phyloP scores from a whole-genome alignment of 306 rosid genomes.

The Sechiopsis laciniata region DNA sequence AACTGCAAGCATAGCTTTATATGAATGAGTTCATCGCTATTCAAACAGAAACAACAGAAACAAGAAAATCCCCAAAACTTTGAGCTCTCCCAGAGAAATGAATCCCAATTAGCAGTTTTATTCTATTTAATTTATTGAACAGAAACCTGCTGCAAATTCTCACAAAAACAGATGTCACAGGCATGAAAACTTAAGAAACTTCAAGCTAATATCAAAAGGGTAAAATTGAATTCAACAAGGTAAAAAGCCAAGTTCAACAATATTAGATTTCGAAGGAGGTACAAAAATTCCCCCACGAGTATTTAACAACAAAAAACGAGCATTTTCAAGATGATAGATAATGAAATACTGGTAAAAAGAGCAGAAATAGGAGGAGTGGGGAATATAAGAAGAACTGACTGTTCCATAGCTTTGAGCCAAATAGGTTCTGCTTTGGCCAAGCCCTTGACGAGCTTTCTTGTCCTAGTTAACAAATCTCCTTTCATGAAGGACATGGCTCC shows the following conservation, averaged over 20 bases:
- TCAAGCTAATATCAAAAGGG: background rate
- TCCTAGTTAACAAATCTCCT: constrained; percentile 60
- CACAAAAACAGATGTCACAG: background rate
- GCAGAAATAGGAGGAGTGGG: no score
- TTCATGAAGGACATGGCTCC: constrained; percentile 64
- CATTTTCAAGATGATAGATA: no score
- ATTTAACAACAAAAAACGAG: no score
- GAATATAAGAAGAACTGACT: background rate
- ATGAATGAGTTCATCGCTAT: background rate
- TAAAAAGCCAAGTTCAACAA: no score
- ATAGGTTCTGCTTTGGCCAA: constrained; percentile 64
- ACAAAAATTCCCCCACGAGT: no score
- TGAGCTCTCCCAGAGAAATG: background rate
- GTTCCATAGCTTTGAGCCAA: no score
- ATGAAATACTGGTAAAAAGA: no score
- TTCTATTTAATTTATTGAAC: background rate
- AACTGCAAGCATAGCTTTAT: background rate
- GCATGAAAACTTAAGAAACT: background rate
- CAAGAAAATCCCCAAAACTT: background rate
- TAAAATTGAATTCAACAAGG: no score
- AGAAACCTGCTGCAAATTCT: background rate
- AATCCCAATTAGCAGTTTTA: background rate
- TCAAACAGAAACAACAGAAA: background rate
- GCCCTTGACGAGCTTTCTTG: constrained; percentile 84
- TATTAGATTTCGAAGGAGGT: no score